Evolutionary conservation across 148 eudicot genomes (phyloP).

Genomic region (Silene conica): DNA sequence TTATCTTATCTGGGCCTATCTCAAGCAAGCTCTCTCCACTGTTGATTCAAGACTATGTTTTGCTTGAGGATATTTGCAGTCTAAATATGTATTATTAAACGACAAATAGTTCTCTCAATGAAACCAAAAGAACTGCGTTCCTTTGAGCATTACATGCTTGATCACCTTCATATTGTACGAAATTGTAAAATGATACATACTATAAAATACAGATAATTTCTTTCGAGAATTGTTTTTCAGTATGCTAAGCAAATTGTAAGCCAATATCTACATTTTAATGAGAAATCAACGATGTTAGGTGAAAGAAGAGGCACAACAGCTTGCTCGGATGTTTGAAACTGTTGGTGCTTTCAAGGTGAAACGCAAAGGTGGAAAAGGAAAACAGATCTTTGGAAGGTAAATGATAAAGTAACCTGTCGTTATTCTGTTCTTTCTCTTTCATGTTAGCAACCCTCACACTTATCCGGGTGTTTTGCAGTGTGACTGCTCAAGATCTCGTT

Average conservation of each 20-base stretch:
- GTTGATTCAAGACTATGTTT: neutral
- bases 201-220: neutral
- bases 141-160: neutral
- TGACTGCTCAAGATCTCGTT: constrained; percentile 93
- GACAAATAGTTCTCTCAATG: neutral
- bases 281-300: constrained; percentile 3
- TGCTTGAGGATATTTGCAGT: neutral
- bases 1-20: neutral
- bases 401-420: neutral
- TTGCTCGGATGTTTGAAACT: constrained; percentile 78
- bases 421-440: neutral
- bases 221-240: neutral
- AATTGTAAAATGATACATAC: neutral
- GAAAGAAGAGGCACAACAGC: constrained; percentile 94
- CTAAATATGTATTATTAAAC: neutral
- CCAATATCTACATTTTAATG: no score
- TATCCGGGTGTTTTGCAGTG: constrained; percentile 39
- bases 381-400: constrained; percentile 83
- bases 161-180: neutral
- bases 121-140: neutral
- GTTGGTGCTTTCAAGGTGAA: constrained; percentile 91
- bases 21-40: neutral
- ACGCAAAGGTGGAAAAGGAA: constrained; percentile 88
- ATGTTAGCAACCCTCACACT: constrained; percentile 16
- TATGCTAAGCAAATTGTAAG: neutral